A percentile compares a stretch with the other conserved stretches of the same genome.
These are phyloP conservation scores for Microcyclosporella mali DNA, from an alignment of 2,329 filamentous ascomycete species.

Conservation along the genomic window DNA sequence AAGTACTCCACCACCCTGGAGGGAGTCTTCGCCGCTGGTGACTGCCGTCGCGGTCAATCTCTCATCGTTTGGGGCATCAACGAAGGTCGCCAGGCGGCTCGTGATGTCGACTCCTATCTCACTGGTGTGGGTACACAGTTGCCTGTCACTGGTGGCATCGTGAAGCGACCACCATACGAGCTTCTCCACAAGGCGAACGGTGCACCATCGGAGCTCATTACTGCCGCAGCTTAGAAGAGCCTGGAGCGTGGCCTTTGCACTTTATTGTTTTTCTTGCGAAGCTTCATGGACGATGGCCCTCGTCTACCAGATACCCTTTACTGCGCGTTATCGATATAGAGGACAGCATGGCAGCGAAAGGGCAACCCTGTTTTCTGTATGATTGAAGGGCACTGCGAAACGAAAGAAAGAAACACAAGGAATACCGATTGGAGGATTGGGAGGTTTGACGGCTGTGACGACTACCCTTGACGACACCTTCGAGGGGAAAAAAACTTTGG, in stretches of 20 bases:
- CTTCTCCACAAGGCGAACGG: constrained; percentile 47
- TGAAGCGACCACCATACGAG: constrained; percentile 74
- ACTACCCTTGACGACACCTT: too few species aligned
- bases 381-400: constrained; percentile 2
- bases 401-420: constrained; percentile 3
- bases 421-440: constrained; percentile 6
- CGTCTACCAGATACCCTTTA: constrained; percentile 25
- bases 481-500: not conserved
- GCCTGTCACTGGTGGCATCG: constrained; percentile 86
- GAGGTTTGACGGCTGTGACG: too few species aligned
- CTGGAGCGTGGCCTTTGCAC: constrained; percentile 1
- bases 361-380: not conserved
- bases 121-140: constrained; percentile 68
- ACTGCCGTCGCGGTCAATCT: constrained; percentile 90
- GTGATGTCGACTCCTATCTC: constrained; percentile 85
- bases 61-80: constrained; percentile 99
- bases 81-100: constrained; percentile 85
- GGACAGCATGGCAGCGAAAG: constrained; percentile 9
- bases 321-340: constrained; percentile 20
- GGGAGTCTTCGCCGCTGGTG: constrained; percentile 88
- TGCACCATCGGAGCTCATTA: constrained; percentile 33
- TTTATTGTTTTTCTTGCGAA: not conserved
- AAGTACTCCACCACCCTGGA: constrained; percentile 83
- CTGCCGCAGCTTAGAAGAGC: constrained; percentile 20
- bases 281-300: constrained; percentile 11